phyloP scores from a whole-genome alignment of 768 basidiomycete genomes.

The Chalciporus pseudorubinellus region DNA sequence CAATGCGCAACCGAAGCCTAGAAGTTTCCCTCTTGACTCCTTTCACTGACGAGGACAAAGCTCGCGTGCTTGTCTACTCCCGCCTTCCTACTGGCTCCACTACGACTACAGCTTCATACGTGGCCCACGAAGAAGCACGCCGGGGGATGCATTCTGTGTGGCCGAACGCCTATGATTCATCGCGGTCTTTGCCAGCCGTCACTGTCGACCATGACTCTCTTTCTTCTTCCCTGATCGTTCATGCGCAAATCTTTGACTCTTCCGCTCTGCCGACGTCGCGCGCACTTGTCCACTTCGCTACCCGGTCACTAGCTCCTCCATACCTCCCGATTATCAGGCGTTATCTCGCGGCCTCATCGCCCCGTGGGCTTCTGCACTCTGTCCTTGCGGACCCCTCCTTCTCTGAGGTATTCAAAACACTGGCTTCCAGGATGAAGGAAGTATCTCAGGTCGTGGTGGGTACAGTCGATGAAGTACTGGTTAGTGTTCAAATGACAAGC shows the following conservation, averaged over 20 bases:
- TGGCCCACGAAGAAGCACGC: constrained; percentile 24
- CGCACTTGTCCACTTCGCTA: constrained; percentile 28
- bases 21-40: constrained; percentile 61
- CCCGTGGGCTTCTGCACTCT: constrained; percentile 10
- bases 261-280: constrained; percentile 8
- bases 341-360: constrained; percentile 15
- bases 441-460: constrained; percentile 5
- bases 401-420: constrained; percentile 5
- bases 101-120: constrained; percentile 6
- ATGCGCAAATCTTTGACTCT: constrained; percentile 33
- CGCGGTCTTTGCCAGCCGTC: constrained; percentile 34
- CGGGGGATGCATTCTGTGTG: constrained; percentile 19
- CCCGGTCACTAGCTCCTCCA: constrained; percentile 18
- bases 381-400: constrained; percentile 22
- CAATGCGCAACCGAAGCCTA: constrained; percentile 96
- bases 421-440: constrained; percentile 14
- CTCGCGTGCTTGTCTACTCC: constrained; percentile 44
- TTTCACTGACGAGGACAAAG: constrained; percentile 44
- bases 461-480: constrained; percentile 22
- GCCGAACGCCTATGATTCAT: neutral
- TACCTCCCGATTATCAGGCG: constrained; percentile 22
- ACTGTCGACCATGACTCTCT: constrained; percentile 49
- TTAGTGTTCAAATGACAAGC: constrained; percentile 24
- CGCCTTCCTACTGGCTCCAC: constrained; percentile 43
- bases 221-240: constrained; percentile 43